Conservation (phyloP, 805 yeast species). For the Schwanniomyces yamadae region DNA sequence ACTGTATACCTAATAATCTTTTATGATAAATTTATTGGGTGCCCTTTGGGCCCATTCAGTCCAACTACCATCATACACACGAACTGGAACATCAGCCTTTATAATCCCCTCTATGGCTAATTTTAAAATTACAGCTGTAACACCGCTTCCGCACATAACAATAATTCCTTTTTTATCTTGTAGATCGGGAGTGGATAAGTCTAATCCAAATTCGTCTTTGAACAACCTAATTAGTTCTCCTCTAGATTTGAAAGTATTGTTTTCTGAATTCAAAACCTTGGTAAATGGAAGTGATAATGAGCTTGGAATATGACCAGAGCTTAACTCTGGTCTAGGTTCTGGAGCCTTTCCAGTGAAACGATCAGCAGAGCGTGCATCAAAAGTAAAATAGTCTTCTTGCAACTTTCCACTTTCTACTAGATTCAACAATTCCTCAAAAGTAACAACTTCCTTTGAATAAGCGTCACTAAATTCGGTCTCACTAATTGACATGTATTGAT, state of each 20-base stretch:
- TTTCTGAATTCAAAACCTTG: conserved; percentile 49
- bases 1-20: conserved; percentile 15
- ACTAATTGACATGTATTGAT: conserved; percentile 19
- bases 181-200: conserved; percentile 27
- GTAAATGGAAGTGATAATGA: conserved; percentile 74
- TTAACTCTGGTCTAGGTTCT: conserved; percentile 85
- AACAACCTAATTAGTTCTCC: conserved; percentile 50
- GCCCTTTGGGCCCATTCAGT: conserved; percentile 83
- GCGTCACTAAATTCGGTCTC: conserved; percentile 30
- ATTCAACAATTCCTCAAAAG: conserved; percentile 63
- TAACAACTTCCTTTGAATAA: conserved; percentile 50
- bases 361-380: conserved; percentile 80
- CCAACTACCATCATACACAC: conserved; percentile 80
- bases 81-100: conserved; percentile 34
- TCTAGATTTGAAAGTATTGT: conserved; percentile 47
- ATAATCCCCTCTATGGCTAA: conserved; percentile 53
- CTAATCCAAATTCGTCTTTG: conserved; percentile 28
- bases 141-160: conserved; percentile 95
- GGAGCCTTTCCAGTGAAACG: conserved; percentile 79
- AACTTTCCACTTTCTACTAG: conserved; percentile 52
- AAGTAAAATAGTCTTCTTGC: conserved; percentile 47
- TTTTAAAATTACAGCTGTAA: conserved; percentile 85
- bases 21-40: conserved; percentile 51
- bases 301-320: conserved; percentile 89
- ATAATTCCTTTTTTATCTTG: conserved; percentile 61